Conservation (phyloP, 768 basidiomycete species). For the Auricularia auricula-judae region DNA sequence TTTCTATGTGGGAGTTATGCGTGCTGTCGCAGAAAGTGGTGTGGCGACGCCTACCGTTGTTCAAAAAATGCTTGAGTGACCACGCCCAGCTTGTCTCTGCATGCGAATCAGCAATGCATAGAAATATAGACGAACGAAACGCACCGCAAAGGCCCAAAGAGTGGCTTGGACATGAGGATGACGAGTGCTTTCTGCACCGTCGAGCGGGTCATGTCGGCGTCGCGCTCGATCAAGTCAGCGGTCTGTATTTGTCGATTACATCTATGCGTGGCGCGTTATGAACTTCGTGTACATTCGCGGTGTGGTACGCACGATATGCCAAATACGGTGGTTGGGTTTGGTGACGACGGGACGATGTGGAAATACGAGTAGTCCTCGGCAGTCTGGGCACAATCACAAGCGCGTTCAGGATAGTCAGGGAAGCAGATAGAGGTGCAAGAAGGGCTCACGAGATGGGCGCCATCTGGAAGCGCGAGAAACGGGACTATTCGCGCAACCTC, state of each 20-base stretch:
- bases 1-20: slow-evolving; percentile 26
- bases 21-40: too few relatives aligned
- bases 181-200: slow-evolving; percentile 98
- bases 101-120: slow-evolving; percentile 23
- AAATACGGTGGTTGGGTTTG: slow-evolving; percentile 73
- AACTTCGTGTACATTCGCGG: not conserved
- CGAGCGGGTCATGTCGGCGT: slow-evolving; percentile 79
- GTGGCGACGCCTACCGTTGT: slow-evolving; percentile 32
- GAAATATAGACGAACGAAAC: slow-evolving; percentile 25
- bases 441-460: slow-evolving; percentile 76
- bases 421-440: slow-evolving; percentile 1
- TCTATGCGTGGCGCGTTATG: slow-evolving; percentile 26
- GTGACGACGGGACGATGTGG: slow-evolving; percentile 67
- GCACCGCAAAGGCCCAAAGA: slow-evolving; percentile 81
- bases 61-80: slow-evolving; percentile 87
- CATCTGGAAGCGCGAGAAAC: slow-evolving; percentile 93
- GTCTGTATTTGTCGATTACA: slow-evolving; percentile 93
- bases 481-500: slow-evolving; percentile 79
- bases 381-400: slow-evolving; percentile 15
- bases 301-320: slow-evolving; percentile 73
- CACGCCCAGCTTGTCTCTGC: slow-evolving; percentile 74
- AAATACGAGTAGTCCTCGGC: slow-evolving; percentile 97
- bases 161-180: slow-evolving; percentile 79
- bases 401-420: slow-evolving; percentile 8
- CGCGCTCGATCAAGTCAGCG: slow-evolving; percentile 62